Evolutionary conservation across 176 grass and related monocot species (phyloP).

Genomic region (Aegilops longissima): DNA sequence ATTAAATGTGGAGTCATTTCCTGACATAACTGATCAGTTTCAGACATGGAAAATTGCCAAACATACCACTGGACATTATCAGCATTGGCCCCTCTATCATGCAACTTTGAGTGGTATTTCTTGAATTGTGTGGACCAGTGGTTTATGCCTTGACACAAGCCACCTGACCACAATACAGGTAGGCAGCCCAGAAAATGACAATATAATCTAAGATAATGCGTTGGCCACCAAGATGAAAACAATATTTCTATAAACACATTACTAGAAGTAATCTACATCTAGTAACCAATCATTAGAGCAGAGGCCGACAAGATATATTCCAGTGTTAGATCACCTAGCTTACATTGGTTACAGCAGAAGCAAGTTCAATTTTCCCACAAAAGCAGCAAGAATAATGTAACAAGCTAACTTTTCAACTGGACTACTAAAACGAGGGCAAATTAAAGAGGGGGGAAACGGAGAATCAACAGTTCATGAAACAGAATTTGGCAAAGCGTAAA

Average conservation of each 20-base stretch:
- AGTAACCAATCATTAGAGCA: neutral
- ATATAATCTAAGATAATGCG: conserved; percentile 1
- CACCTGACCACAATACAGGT: conserved; percentile 5
- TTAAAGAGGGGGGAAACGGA: neutral
- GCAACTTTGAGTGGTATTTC: neutral
- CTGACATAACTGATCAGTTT: neutral
- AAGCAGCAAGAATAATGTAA: neutral
- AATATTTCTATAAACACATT: neutral
- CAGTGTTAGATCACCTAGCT: neutral
- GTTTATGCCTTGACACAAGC: neutral
- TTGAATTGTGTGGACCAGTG: neutral
- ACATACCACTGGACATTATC: neutral
- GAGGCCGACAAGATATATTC: neutral
- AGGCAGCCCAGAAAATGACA: conserved; percentile 6
- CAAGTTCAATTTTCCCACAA: neutral
- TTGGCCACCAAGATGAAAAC: neutral
- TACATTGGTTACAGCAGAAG: neutral
- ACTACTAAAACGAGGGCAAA: neutral
- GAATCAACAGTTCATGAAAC: neutral
- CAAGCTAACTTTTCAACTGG: neutral
- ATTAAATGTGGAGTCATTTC: neutral
- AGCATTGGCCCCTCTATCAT: neutral
- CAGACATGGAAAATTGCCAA: neutral
- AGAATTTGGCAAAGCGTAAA: conserved; percentile 34
- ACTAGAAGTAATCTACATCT: neutral